phyloP scores from a whole-genome alignment of 2,329 filamentous ascomycete genomes.

The Penicillium sp. region DNA sequence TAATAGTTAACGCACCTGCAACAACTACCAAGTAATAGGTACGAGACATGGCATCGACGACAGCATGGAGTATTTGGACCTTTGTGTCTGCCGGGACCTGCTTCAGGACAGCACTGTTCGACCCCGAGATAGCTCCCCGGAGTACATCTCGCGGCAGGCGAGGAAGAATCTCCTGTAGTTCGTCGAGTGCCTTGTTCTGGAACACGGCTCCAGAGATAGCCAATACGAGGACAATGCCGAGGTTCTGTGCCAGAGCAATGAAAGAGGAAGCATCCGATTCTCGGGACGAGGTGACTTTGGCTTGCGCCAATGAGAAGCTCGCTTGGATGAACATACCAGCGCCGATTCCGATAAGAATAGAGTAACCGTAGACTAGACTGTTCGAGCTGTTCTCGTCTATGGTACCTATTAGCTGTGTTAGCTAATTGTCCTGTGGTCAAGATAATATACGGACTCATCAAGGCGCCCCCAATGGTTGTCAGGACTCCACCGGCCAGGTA shows the following conservation, averaged over 20 bases:
- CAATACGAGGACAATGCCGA: slow-evolving; percentile 16
- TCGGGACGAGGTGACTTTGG: slow-evolving; percentile 9
- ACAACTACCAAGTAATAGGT: slow-evolving; percentile 20
- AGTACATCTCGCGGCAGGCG: neutral
- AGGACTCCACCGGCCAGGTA: slow-evolving; percentile 15
- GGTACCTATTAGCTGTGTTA: neutral
- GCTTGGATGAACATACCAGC: slow-evolving; percentile 19
- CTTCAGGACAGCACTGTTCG: slow-evolving; percentile 1
- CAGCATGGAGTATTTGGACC: slow-evolving; percentile 7
- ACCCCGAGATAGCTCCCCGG: slow-evolving; percentile 10
- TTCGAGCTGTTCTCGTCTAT: slow-evolving; percentile 5
- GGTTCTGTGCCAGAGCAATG: slow-evolving; percentile 19
- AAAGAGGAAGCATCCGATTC: slow-evolving; percentile 13
- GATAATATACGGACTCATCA: slow-evolving; percentile 12
- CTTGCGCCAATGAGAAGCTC: slow-evolving; percentile 18
- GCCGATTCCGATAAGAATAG: slow-evolving; percentile 17
- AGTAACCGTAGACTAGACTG: slow-evolving; percentile 15
- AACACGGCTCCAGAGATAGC: slow-evolving; percentile 20
- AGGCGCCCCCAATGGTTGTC: slow-evolving; percentile 9
- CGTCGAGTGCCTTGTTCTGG: slow-evolving; percentile 10
- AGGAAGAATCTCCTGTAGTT: slow-evolving; percentile 11
- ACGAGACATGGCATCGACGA: slow-evolving; percentile 18
- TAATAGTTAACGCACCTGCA: slow-evolving; percentile 19
- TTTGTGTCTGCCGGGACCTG: neutral
- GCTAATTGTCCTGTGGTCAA: neutral